Evolutionary conservation across 305 asterid species (phyloP), one percentile per base, ranked within the genome.

Genomic region (Fraxinus angustifolia): DNA sequence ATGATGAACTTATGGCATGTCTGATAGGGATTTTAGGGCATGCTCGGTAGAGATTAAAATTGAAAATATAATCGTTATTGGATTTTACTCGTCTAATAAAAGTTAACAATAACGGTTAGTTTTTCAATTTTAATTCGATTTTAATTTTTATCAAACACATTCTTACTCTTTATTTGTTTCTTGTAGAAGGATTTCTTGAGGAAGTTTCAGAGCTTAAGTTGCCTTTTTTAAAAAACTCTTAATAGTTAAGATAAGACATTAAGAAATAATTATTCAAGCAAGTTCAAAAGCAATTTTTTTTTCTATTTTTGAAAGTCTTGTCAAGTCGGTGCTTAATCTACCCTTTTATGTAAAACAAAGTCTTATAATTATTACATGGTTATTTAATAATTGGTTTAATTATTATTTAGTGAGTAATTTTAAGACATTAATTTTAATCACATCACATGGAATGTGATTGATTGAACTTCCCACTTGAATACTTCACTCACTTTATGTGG

Each of bases 381-480:
- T 50, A 23, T 16, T n/a, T 50, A 1, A 50, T 50, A 50, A 50
- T 50, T 50, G 62, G 23, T 50, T 50, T 17, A 50, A 50, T 16
- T 50, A 50, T 50, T 16, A 16, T 16, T 50, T 16, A 16, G 23
- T 50, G 23, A 50, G 21, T 50, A 50, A 50, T 14, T 19, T 58
- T 58, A 58, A 58, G 23, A 1, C 23, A 58, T 19, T 58, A 58
- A 58, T 62, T 62, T 62, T 62, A 53, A 68, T 45, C 40, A 26
- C 40, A 76, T 56, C 67, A 76, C 68, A 76, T 48, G 70, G 70
- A 56, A 11, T 6, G 65, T 14, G 79, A 56, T 48, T 48, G 79
- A 23, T 26, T 76, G 40, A 48, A 78, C 65, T 17, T 40, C 56
- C 76, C 53, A 78, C 81, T 65, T 78, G 76, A 78, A 34, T 58